A percentile compares a stretch with the other conserved stretches of the same genome.
phyloP scores from a whole-genome alignment of 192 early-diverging fungal species.

The Backusella tarrabulga region DNA sequence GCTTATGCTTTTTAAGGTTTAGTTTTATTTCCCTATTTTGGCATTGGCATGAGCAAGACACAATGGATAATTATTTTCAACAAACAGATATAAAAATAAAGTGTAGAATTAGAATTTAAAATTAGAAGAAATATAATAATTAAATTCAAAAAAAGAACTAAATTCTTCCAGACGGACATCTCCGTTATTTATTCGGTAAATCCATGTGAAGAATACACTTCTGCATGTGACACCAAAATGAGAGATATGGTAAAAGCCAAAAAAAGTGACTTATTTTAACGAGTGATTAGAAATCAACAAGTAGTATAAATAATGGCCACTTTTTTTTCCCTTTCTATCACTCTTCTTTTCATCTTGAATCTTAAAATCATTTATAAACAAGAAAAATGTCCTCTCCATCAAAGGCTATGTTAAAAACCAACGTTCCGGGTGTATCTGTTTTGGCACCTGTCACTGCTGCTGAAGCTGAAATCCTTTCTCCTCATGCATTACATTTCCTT shows the following conservation, averaged over 20 bases:
- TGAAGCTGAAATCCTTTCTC: slow-evolving; percentile 74
- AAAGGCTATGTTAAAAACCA: slow-evolving; percentile 5
- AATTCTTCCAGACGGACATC: neutral
- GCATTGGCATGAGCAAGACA: neutral
- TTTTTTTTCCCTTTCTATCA: neutral
- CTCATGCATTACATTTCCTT: slow-evolving; percentile 80
- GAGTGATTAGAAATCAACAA: neutral
- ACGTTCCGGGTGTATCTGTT: slow-evolving; percentile 67
- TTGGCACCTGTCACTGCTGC: slow-evolving; percentile 61
- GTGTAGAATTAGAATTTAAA: neutral
- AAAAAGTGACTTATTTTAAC: neutral
- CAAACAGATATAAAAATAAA: neutral
- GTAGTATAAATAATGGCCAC: neutral
- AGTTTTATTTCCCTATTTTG: neutral
- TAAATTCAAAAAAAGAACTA: neutral
- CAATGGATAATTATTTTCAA: neutral
- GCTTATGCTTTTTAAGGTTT: neutral
- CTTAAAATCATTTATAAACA: neutral
- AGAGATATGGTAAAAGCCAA: neutral
- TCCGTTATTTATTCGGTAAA: neutral
- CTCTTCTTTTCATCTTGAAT: neutral
- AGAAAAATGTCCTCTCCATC: neutral
- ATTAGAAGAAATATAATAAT: neutral
- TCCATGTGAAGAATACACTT: slow-evolving; percentile 1
- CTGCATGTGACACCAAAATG: neutral